phyloP scores from a whole-genome alignment of 805 yeast genomes.

The Myxozyma neotropica region DNA sequence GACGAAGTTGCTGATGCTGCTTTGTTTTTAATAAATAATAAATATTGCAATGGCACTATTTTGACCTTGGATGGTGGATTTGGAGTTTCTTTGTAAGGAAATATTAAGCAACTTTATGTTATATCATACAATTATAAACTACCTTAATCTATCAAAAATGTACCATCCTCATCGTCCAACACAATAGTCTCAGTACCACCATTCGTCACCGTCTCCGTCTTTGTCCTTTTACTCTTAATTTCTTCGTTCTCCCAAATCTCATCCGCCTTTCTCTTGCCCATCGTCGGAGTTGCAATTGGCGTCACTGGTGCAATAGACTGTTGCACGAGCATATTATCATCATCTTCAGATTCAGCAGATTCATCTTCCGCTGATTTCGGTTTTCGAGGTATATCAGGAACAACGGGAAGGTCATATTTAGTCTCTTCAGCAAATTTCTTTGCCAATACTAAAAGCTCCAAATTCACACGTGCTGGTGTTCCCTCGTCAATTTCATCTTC shows the following conservation, averaged over 20 bases:
- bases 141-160: conserved; percentile 31
- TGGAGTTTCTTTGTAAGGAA: not conserved
- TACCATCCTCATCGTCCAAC: conserved; percentile 36
- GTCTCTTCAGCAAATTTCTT: not conserved
- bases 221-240: conserved; percentile 8
- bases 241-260: conserved; percentile 3
- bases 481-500: conserved; percentile 71
- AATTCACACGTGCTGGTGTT: conserved; percentile 47
- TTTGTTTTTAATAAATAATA: conserved; percentile 31
- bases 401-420: not conserved
- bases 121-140: no score
- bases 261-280: conserved; percentile 23
- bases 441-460: conserved; percentile 41
- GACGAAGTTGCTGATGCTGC: conserved; percentile 37
- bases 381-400: conserved; percentile 28
- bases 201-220: conserved; percentile 9
- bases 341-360: not conserved
- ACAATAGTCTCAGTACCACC: conserved; percentile 16
- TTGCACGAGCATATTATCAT: not conserved
- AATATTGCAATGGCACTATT: conserved; percentile 34
- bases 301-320: not conserved
- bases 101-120: not conserved
- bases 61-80: conserved; percentile 35
- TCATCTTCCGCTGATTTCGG: conserved; percentile 5
- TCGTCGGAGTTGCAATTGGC: no score